Base-by-base conservation (phyloP, 2,329 filamentous ascomycete species). In the Trichoderma asperellum region DNA sequence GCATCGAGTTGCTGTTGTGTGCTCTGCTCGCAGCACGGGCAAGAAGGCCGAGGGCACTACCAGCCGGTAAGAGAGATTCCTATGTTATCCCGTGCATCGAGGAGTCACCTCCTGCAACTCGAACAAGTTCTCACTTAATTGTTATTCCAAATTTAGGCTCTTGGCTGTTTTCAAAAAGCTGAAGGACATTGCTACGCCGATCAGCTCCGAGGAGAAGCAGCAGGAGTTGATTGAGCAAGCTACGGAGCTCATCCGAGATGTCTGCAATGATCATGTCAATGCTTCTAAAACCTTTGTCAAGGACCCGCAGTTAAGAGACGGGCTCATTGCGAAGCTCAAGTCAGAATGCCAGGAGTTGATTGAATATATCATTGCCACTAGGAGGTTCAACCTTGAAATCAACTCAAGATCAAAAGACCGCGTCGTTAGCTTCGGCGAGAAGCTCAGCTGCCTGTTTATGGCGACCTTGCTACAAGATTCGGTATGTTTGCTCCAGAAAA, bases 11-110 rank as follows among this genome's bases (percentile, higher is more conserved):
- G 94, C 94, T 68, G 91, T 99, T 69, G 95, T 99, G 69, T 99
- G 96, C 82, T 99, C 96, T 71, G 96, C 96, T 53, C 87, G 96
- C 78, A 97, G 94, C 82, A 96, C 92, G 70, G 94, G 93, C 72
- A 97, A 95, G 79, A 99, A 99, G 83, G 88, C 90, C 67, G 93
- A 96, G 75, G 96, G 96, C 71, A 99, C 96, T 70, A 99, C 96
- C 47, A 98, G 96, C 81, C 89, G 94, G 92, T 94, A 83, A 88
- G 90, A 87, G 90, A 87, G 49, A 5, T 52, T 14, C 18, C 76
- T 66, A 27, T 14, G 10, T 21, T 11, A 11, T 6, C 24, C 5
- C 10, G 16, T 27, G 27, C 43, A n/a, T 32, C 5, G 27, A 2
- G 32, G 21, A 11, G 29, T 24, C 10, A 24, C 16, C n/a, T 24